phyloP scores from a whole-genome alignment of 441 rosid genomes.

The Erodium trifolium region DNA sequence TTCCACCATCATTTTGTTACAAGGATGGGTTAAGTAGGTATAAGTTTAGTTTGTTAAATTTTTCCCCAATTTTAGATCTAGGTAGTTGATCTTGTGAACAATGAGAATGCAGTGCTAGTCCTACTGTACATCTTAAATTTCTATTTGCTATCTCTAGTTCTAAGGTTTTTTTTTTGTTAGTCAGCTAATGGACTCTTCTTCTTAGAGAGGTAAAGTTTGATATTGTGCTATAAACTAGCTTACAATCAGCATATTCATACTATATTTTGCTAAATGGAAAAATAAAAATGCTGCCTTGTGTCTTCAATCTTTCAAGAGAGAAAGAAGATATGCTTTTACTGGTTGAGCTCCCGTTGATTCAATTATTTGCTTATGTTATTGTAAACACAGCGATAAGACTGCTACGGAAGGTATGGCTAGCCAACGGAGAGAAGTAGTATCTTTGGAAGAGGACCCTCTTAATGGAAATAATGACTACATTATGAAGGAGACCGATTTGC shows the following conservation, averaged over 20 bases:
- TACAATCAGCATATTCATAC: not conserved
- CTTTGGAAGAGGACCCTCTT: slow-evolving; percentile 1
- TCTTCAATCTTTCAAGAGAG: not conserved
- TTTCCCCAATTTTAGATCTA: too few species aligned
- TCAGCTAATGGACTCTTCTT: not conserved
- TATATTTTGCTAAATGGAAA: not conserved
- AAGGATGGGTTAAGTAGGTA: too few species aligned
- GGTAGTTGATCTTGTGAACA: too few species aligned
- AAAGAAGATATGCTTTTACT: not conserved
- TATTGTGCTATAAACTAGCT: not conserved
- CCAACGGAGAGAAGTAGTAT: not conserved
- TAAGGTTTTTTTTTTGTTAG: not conserved
- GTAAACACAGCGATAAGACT: not conserved
- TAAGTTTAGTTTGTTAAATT: too few species aligned
- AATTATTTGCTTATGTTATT: not conserved
- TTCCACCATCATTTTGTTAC: too few species aligned
- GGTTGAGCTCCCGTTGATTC: not conserved
- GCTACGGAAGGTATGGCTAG: not conserved
- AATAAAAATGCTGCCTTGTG: not conserved
- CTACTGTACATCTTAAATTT: not conserved
- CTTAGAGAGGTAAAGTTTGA: not conserved
- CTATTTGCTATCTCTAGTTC: not conserved
- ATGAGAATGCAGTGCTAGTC: too few species aligned
- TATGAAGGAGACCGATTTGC: not conserved
- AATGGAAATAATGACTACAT: not conserved